Conservation (phyloP, 306 rosid species). For the Glycine tomentella region DNA sequence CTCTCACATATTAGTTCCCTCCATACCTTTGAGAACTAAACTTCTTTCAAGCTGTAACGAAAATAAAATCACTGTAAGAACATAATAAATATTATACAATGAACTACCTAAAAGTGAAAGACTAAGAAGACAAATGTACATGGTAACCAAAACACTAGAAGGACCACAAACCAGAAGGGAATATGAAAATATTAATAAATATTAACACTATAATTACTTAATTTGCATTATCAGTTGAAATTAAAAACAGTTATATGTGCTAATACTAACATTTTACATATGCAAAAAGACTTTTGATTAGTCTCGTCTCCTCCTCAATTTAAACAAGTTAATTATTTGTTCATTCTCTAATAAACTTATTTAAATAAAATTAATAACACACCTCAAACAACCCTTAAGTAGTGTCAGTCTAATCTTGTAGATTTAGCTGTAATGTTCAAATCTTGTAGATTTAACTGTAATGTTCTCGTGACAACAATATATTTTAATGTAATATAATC, state of each 20-base stretch:
- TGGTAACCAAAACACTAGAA: background rate
- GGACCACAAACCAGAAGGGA: too few relatives aligned
- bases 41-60: slow-evolving; percentile 36
- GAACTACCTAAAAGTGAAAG: background rate
- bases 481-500: background rate
- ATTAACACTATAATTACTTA: too few relatives aligned
- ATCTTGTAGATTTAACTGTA: background rate
- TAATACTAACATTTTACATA: too few relatives aligned
- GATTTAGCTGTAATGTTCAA: background rate
- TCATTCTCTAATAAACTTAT: too few relatives aligned
- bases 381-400: background rate
- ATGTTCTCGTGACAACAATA: background rate
- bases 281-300: too few relatives aligned
- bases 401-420: background rate
- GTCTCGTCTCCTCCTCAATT: too few relatives aligned
- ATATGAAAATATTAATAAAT: too few relatives aligned
- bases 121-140: background rate
- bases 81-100: background rate
- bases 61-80: background rate
- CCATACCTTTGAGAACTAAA: background rate
- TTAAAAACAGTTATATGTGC: too few relatives aligned
- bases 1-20: background rate
- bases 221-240: too few relatives aligned
- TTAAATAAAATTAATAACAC: too few relatives aligned
- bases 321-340: too few relatives aligned